phyloP scores from a whole-genome alignment of 108 stramenopile species.

The Conticribra guillardii region DNA sequence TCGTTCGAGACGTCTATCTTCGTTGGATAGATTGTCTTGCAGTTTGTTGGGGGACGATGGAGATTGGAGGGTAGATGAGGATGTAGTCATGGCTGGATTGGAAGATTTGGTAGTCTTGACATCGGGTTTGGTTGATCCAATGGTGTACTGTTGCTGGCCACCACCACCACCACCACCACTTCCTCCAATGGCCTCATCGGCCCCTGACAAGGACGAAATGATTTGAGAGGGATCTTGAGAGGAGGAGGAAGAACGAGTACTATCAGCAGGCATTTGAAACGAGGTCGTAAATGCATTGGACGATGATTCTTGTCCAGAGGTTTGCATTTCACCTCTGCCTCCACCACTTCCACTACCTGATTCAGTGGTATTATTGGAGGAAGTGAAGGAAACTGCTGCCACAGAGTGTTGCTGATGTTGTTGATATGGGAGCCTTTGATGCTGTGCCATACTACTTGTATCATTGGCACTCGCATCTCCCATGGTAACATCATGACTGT shows the following conservation, averaged over 20 bases:
- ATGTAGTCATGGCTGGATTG: not conserved
- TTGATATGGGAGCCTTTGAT: not conserved
- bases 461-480: too few species aligned
- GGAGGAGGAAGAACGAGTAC: too few species aligned
- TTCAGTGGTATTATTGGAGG: conserved; percentile 9
- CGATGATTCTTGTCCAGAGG: conserved; percentile 15
- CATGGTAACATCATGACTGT: not conserved
- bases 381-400: conserved; percentile 17
- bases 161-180: too few species aligned
- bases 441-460: not conserved
- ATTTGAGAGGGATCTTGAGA: not conserved
- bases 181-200: too few species aligned
- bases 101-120: not conserved
- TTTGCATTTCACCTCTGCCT: too few species aligned
- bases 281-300: not conserved
- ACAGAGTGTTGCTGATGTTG: conserved; percentile 6
- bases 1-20: conserved; percentile 42
- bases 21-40: conserved; percentile 11
- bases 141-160: too few species aligned
- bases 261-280: too few species aligned
- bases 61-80: not conserved
- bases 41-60: conserved; percentile 29
- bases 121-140: not conserved
- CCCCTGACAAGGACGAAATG: too few species aligned
- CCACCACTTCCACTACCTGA: not conserved